Conservation (phyloP, 73 alveolate species). For the Paramecium sonneborni region DNA sequence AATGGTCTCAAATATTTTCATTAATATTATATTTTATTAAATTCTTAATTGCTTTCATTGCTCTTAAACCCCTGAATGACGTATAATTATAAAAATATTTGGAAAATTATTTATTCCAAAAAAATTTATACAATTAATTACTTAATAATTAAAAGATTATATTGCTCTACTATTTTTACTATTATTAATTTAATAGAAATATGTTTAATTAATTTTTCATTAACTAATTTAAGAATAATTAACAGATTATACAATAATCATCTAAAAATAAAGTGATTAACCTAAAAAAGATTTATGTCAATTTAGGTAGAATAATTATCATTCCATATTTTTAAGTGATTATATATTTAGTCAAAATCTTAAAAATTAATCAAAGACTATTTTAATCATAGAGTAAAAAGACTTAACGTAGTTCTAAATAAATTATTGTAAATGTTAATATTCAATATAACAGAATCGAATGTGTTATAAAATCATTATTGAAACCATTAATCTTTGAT, state of each 20-base stretch:
- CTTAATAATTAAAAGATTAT: no score
- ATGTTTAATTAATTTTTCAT: no score
- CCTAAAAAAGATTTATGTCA: no score
- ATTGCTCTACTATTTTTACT: no score
- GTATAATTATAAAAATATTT: neutral
- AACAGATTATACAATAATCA: no score
- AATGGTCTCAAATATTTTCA: neutral
- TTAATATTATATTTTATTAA: neutral
- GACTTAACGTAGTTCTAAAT: neutral
- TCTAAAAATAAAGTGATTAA: no score
- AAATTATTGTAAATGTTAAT: neutral
- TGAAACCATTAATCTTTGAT: slow-evolving; percentile 24
- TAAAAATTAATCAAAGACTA: no score
- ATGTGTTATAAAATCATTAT: neutral
- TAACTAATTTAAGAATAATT: no score
- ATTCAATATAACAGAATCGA: neutral
- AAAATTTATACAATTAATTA: neutral
- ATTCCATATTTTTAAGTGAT: no score
- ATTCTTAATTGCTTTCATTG: neutral
- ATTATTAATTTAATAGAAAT: neutral
- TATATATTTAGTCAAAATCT: no score
- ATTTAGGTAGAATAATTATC: neutral
- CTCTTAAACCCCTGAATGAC: neutral
- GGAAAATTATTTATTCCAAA: neutral
- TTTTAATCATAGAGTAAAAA: no score